These are phyloP conservation scores for Colletotrichum theobromicola DNA, from an alignment of 2,329 filamentous ascomycete species.

Conservation along the genomic window DNA sequence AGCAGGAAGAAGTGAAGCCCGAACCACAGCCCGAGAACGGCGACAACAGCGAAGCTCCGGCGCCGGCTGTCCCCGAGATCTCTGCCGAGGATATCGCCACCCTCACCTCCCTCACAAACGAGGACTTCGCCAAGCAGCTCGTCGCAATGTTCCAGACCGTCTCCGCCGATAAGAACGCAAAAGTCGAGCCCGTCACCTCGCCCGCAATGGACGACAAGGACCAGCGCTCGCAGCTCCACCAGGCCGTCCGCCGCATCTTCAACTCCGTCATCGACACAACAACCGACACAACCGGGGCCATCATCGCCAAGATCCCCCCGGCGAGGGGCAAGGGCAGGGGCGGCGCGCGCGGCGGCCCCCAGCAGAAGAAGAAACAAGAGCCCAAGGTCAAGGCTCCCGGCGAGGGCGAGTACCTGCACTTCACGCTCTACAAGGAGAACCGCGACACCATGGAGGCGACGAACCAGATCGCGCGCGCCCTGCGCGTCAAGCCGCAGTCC, in stretches of 20 bases:
- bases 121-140: constrained; percentile 44
- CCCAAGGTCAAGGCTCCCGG: constrained; percentile 23
- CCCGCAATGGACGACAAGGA: constrained; percentile 48
- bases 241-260: constrained; percentile 79
- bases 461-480: constrained; percentile 73
- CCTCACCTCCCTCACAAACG: constrained; percentile 45
- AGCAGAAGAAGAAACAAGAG: constrained; percentile 19
- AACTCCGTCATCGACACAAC: constrained; percentile 77
- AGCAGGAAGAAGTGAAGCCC: constrained; percentile 20
- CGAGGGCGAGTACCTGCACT: constrained; percentile 81
- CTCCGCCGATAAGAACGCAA: constrained; percentile 33
- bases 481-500: constrained; percentile 76
- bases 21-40: constrained; percentile 15
- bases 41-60: constrained; percentile 25
- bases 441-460: constrained; percentile 95
- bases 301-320: constrained; percentile 70
- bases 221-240: constrained; percentile 54
- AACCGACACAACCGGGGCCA: constrained; percentile 63
- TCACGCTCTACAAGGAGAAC: constrained; percentile 95
- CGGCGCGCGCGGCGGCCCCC: constrained; percentile 28
- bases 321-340: constrained; percentile 32
- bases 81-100: constrained; percentile 35
- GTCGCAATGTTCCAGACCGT: constrained; percentile 43
- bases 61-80: constrained; percentile 30
- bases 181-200: constrained; percentile 40